phyloP scores from a whole-genome alignment of 169 alveolate species.

The Plasmodium malariae region DNA sequence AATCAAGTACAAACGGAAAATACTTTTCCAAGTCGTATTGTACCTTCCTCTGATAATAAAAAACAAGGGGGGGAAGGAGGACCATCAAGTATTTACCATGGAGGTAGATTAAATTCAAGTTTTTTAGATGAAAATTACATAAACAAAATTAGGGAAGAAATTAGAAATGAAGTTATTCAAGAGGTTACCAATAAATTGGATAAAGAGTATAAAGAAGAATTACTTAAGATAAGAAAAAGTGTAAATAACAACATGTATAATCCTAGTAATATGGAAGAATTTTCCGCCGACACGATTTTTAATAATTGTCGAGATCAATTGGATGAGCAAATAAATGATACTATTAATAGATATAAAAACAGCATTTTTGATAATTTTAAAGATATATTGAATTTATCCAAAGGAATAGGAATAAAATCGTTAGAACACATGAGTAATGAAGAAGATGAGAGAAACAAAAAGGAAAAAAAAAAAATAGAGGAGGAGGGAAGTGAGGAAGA shows the following conservation, averaged over 20 bases:
- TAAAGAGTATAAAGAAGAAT: constrained; percentile 57
- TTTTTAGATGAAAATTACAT: constrained; percentile 2
- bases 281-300: constrained; percentile 21
- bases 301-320: constrained; percentile 17
- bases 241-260: background rate
- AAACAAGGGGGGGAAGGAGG: background rate
- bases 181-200: constrained; percentile 53
- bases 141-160: constrained; percentile 36
- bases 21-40: background rate
- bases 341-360: constrained; percentile 56
- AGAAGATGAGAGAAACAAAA: background rate
- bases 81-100: background rate
- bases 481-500: too few species aligned
- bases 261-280: background rate
- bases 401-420: background rate
- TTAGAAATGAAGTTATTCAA: constrained; percentile 36
- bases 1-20: constrained; percentile 8
- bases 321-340: constrained; percentile 59
- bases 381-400: constrained; percentile 14
- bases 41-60: background rate
- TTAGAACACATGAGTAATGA: background rate
- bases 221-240: constrained; percentile 6
- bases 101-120: background rate
- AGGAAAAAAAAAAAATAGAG: too few species aligned
- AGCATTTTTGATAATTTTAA: constrained; percentile 31